Evolutionary conservation across 2,329 filamentous ascomycete species (phyloP).

Genomic region (Cercospora canescens): DNA sequence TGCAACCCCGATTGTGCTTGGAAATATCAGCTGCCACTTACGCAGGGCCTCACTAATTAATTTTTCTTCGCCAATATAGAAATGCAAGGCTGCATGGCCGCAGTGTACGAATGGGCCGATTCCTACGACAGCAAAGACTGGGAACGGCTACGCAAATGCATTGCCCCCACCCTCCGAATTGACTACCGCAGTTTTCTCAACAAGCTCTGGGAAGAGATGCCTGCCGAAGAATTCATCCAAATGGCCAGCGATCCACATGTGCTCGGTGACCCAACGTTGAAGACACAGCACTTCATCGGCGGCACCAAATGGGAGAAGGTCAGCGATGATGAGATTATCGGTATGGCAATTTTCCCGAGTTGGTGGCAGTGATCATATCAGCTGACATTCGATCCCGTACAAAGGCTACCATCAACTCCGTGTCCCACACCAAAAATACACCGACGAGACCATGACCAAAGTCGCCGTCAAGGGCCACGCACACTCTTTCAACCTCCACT

Average conservation of each 20-base stretch:
- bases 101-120: slow-evolving; percentile 63
- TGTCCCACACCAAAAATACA: slow-evolving; percentile 59
- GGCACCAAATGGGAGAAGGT: slow-evolving; percentile 54
- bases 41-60: neutral
- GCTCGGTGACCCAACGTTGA: slow-evolving; percentile 56
- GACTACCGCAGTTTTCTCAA: slow-evolving; percentile 65
- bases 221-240: slow-evolving; percentile 53
- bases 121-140: slow-evolving; percentile 68
- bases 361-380: neutral
- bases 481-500: slow-evolving; percentile 55
- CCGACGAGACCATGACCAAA: slow-evolving; percentile 46
- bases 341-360: neutral
- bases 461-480: slow-evolving; percentile 58
- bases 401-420: slow-evolving; percentile 56
- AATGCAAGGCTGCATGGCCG: slow-evolving; percentile 42
- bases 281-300: slow-evolving; percentile 60
- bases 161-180: slow-evolving; percentile 63
- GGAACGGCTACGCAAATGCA: slow-evolving; percentile 59
- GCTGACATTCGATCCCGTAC: slow-evolving; percentile 18
- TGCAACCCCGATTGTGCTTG: neutral
- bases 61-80: slow-evolving; percentile 22
- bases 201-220: slow-evolving; percentile 59
- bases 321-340: slow-evolving; percentile 48
- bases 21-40: neutral
- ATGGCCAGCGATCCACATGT: slow-evolving; percentile 55